Conservation (phyloP, 345 rosid genomes). For the Moricandia moricandioides region DNA sequence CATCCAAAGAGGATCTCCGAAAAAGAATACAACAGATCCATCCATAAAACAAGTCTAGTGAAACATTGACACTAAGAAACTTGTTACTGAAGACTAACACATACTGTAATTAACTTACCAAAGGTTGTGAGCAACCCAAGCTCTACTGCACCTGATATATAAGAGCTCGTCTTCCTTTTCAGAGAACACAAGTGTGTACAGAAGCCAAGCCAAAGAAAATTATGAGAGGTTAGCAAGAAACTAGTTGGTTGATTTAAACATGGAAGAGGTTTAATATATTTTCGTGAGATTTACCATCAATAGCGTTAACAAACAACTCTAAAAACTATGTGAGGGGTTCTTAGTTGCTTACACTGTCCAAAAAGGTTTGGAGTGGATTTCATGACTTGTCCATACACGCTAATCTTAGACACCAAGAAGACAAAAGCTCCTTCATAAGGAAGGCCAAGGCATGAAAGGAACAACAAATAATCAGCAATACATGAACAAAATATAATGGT, state of each 20-base stretch:
- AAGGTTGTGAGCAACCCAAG: neutral
- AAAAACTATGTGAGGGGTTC: neutral
- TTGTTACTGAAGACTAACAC: too few relatives aligned
- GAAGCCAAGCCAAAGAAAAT: slow-evolving; percentile 40
- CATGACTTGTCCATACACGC: slow-evolving; percentile 3
- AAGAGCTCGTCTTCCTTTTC: neutral
- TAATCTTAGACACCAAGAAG: slow-evolving; percentile 18
- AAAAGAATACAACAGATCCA: too few relatives aligned
- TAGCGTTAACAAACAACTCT: neutral
- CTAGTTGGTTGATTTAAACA: slow-evolving; percentile 24
- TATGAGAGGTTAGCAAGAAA: slow-evolving; percentile 25
- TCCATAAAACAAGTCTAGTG: too few relatives aligned
- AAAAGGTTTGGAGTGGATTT: slow-evolving; percentile 16
- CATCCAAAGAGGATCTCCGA: too few relatives aligned
- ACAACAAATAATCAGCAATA: neutral
- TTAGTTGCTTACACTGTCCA: slow-evolving; percentile 30
- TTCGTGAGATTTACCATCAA: neutral
- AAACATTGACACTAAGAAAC: too few relatives aligned
- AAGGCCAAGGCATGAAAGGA: slow-evolving; percentile 21
- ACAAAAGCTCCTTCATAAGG: slow-evolving; percentile 11
- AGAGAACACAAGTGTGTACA: slow-evolving; percentile 61
- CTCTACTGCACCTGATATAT: neutral
- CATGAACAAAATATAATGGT: neutral
- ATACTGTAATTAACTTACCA: too few relatives aligned
- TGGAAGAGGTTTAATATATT: neutral